Evolutionary conservation across 805 yeast genomes (phyloP).

Genomic region (Sugiyamaella qingdaonensis): DNA sequence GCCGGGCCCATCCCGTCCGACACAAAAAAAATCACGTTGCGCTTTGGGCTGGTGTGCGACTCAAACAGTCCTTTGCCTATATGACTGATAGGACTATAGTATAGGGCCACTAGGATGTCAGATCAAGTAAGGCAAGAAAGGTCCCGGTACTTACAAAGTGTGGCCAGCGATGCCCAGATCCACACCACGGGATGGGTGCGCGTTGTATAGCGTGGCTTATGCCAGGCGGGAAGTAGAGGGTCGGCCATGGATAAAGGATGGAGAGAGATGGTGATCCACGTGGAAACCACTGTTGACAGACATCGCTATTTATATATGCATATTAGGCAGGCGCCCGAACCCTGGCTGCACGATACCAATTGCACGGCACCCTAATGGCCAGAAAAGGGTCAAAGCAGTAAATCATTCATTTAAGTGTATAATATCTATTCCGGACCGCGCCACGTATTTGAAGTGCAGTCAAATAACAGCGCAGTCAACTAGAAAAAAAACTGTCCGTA

Average conservation of each 20-base stretch:
- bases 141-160: constrained; percentile 1
- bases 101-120: constrained; percentile 6
- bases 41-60: constrained; percentile 38
- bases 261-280: too few relatives aligned
- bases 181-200: neutral
- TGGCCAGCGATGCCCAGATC: constrained; percentile 11
- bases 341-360: too few relatives aligned
- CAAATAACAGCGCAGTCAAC: too few relatives aligned
- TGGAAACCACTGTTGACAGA: too few relatives aligned
- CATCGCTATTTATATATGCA: too few relatives aligned
- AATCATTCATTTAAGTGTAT: too few relatives aligned
- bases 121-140: neutral
- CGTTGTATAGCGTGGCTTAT: neutral
- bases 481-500: too few relatives aligned
- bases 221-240: constrained; percentile 1
- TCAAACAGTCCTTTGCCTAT: constrained; percentile 3
- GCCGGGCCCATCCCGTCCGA: constrained; percentile 97
- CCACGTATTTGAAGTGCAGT: too few relatives aligned
- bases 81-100: constrained; percentile 6
- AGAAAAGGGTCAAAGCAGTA: too few relatives aligned
- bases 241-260: neutral
- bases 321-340: too few relatives aligned
- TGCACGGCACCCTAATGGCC: too few relatives aligned
- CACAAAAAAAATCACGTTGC: constrained; percentile 80
- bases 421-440: too few relatives aligned